Evolutionary conservation across 805 yeast species (phyloP).

Genomic region (Yarrowia divulgata): DNA sequence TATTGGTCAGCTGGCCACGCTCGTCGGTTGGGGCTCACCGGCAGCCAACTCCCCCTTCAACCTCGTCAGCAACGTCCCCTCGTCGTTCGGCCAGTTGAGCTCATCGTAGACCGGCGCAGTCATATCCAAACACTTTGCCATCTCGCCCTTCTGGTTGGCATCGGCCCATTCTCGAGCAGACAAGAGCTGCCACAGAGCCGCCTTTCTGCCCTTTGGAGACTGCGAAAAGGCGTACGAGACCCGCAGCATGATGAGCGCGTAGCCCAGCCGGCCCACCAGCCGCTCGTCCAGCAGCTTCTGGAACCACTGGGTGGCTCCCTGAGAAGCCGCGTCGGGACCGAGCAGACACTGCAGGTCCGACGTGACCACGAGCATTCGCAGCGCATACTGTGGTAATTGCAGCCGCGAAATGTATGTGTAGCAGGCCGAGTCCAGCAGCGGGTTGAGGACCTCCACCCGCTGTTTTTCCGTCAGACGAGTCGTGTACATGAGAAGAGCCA

Average conservation of each 20-base stretch:
- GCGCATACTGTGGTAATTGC: slow-evolving; percentile 70
- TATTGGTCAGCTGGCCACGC: not conserved
- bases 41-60: slow-evolving; percentile 3
- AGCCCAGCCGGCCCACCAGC: slow-evolving; percentile 54
- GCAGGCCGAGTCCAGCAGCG: slow-evolving; percentile 71
- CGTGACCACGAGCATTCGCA: slow-evolving; percentile 69
- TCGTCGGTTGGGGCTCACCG: not conserved
- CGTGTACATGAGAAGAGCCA: slow-evolving; percentile 67
- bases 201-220: slow-evolving; percentile 70
- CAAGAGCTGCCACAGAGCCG: slow-evolving; percentile 76
- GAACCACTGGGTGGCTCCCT: slow-evolving; percentile 57
- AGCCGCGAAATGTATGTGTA: slow-evolving; percentile 79
- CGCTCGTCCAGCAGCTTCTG: slow-evolving; percentile 55
- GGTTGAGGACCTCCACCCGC: slow-evolving; percentile 62
- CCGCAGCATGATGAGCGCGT: slow-evolving; percentile 61
- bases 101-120: slow-evolving; percentile 49
- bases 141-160: slow-evolving; percentile 46
- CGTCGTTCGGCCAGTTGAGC: slow-evolving; percentile 27
- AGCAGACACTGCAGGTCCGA: slow-evolving; percentile 68
- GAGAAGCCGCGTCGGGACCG: slow-evolving; percentile 55
- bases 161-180: slow-evolving; percentile 76
- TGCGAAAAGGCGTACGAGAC: slow-evolving; percentile 62
- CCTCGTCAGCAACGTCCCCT: slow-evolving; percentile 23
- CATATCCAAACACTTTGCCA: slow-evolving; percentile 47
- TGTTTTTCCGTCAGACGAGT: slow-evolving; percentile 53